Percentiles rank a stretch among this genome's conserved stretches.
These are phyloP conservation scores for Pythium phragmitis DNA, from an alignment of 352 stramenopile species.

Conservation along the genomic window DNA sequence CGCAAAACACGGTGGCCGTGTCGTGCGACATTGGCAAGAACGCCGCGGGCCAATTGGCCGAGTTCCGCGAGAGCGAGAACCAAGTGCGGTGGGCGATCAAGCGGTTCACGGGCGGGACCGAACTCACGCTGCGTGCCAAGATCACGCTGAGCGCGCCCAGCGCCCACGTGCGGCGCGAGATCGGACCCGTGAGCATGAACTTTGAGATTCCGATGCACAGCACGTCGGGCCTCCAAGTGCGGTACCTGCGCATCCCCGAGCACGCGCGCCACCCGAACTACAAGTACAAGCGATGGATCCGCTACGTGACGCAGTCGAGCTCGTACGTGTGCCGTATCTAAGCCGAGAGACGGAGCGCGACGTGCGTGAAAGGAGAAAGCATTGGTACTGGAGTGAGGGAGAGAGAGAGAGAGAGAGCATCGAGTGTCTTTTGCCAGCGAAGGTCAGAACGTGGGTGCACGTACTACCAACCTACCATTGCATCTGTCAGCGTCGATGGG, in stretches of 20 bases:
- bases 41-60: conserved; percentile 81
- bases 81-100: conserved; percentile 97
- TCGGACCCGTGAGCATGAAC: conserved; percentile 97
- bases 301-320: conserved; percentile 98
- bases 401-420: background rate
- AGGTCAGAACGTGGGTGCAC: no score
- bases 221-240: conserved; percentile 97
- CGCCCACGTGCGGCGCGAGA: conserved; percentile 88
- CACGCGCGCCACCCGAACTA: conserved; percentile 94
- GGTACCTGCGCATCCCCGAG: conserved; percentile 97
- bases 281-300: conserved; percentile 98
- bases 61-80: conserved; percentile 95
- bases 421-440: no score
- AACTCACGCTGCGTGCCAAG: conserved; percentile 95
- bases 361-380: background rate
- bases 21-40: conserved; percentile 83
- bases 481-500: no score
- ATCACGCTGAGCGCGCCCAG: conserved; percentile 82
- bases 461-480: no score
- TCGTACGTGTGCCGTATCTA: conserved; percentile 98
- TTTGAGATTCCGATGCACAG: conserved; percentile 99
- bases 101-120: conserved; percentile 94
- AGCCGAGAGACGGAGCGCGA: conserved; percentile 3
- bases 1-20: conserved; percentile 80
- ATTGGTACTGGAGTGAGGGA: background rate